phyloP scores from a whole-genome alignment of 805 yeast species.

The Sporopachydermia lactativora region DNA sequence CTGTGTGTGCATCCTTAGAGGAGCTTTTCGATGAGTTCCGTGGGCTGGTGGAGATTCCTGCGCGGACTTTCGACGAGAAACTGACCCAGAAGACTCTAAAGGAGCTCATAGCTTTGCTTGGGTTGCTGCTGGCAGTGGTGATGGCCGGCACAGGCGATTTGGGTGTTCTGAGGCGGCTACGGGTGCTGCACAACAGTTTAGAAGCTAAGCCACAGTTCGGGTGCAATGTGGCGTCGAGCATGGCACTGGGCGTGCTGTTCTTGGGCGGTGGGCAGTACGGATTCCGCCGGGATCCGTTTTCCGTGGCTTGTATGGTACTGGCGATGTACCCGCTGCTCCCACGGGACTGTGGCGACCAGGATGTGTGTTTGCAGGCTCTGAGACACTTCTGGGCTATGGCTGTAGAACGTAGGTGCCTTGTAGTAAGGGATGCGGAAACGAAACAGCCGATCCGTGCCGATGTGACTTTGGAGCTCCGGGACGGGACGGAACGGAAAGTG shows the following conservation, averaged over 20 bases:
- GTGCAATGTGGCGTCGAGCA: conserved; percentile 59
- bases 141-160: conserved; percentile 92
- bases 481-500: conserved; percentile 9
- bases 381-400: conserved; percentile 87
- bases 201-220: conserved; percentile 36
- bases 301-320: conserved; percentile 55
- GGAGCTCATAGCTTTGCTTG: conserved; percentile 41
- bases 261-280: conserved; percentile 91
- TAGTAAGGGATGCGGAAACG: conserved; percentile 54
- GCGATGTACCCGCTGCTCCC: conserved; percentile 72
- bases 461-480: conserved; percentile 21
- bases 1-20: conserved; percentile 42
- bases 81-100: conserved; percentile 40
- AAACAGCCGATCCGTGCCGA: conserved; percentile 37
- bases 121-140: conserved; percentile 52
- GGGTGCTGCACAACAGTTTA: conserved; percentile 48
- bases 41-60: conserved; percentile 27
- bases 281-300: conserved; percentile 43
- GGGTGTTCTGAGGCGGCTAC: conserved; percentile 55
- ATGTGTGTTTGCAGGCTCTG: conserved; percentile 67
- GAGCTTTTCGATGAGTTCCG: conserved; percentile 38
- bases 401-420: conserved; percentile 68
- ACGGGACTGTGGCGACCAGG: conserved; percentile 21
- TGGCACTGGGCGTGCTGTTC: conserved; percentile 79
- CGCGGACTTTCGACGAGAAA: conserved; percentile 36